Evolutionary conservation across 169 alveolate genomes (phyloP).

Genomic region (Blepharisma undulans): DNA sequence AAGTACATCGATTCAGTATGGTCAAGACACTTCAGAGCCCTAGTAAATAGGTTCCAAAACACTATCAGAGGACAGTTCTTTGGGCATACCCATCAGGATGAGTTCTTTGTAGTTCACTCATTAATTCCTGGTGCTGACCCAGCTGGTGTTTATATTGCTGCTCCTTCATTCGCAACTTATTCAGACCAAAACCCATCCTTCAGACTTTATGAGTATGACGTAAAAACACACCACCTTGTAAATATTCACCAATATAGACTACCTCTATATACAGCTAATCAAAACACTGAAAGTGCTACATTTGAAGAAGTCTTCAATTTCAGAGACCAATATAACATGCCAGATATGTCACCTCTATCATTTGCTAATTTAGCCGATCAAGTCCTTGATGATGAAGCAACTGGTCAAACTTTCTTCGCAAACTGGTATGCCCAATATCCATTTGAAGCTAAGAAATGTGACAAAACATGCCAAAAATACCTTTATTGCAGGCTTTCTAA

Average conservation of each 20-base stretch:
- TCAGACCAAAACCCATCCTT: constrained; percentile 59
- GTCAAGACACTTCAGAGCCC: background rate
- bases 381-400: background rate
- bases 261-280: background rate
- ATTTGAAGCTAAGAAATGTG: background rate
- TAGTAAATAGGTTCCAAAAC: constrained; percentile 13
- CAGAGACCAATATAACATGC: background rate
- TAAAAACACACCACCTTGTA: constrained; percentile 32
- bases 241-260: constrained; percentile 17
- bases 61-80: background rate
- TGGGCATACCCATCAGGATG: constrained; percentile 31
- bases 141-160: background rate
- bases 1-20: background rate
- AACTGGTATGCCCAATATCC: background rate
- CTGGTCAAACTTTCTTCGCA: background rate
- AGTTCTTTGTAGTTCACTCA: background rate
- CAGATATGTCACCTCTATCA: background rate
- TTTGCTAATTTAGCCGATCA: background rate
- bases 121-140: constrained; percentile 33
- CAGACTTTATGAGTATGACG: constrained; percentile 63
- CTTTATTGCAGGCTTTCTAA: background rate
- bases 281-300: background rate
- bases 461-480: background rate
- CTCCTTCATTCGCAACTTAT: constrained; percentile 8
- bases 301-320: background rate